Conservation (phyloP, 345 rosid genomes). For the Populus davidiana region DNA sequence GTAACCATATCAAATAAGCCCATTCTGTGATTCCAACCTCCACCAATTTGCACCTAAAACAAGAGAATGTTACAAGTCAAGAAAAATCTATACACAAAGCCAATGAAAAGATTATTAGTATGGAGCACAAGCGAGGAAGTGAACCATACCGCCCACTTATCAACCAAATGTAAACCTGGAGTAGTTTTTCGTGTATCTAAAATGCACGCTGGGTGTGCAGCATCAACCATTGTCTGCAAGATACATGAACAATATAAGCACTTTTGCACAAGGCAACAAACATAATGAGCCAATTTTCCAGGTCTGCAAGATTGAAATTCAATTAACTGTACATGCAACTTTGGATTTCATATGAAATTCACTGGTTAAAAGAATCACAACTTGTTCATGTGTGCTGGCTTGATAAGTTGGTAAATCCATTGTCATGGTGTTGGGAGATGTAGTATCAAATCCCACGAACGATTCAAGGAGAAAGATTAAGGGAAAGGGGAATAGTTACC, state of each 20-base stretch:
- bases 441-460: not conserved
- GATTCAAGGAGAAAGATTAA: not conserved
- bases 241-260: conserved; percentile 17
- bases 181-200: conserved; percentile 96
- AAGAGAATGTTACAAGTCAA: conserved; percentile 29
- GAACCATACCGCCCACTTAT: conserved; percentile 87
- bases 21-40: conserved; percentile 91
- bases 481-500: not conserved
- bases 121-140: conserved; percentile 21
- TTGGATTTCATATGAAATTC: not conserved
- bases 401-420: not conserved
- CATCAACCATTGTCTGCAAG: conserved; percentile 87
- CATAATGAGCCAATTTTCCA: not conserved
- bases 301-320: conserved; percentile 1
- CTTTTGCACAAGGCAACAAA: not conserved
- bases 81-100: conserved; percentile 10
- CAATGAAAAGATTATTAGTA: conserved; percentile 5
- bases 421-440: not conserved
- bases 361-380: not conserved
- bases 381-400: not conserved
- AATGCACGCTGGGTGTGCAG: conserved; percentile 78
- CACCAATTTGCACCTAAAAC: conserved; percentile 83
- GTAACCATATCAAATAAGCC: conserved; percentile 97
- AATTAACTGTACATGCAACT: not conserved
- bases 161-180: conserved; percentile 85